A percentile compares a stretch with the other conserved stretches of the same genome.
Conservation (phyloP, 148 eudicot genomes). For the Linanthus parryae region DNA sequence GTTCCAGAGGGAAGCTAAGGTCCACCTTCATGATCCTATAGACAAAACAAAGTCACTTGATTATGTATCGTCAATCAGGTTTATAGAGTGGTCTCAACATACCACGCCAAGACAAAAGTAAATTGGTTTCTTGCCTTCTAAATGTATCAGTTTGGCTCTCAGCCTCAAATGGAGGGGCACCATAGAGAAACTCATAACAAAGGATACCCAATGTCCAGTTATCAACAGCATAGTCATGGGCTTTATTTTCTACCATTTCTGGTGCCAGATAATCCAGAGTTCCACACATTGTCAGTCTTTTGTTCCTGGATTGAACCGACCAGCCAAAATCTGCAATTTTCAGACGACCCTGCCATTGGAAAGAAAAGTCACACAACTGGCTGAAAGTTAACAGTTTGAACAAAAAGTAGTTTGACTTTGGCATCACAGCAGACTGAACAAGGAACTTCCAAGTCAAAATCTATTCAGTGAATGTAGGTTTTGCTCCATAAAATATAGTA, state of each 20-base stretch:
- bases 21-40: constrained; percentile 74
- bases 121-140: constrained; percentile 32
- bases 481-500: too few species aligned
- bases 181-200: constrained; percentile 84
- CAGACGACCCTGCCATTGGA: constrained; percentile 56
- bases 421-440: too few species aligned
- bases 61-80: background rate
- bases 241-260: constrained; percentile 90
- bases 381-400: too few species aligned
- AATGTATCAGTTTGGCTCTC: constrained; percentile 77
- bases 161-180: constrained; percentile 88
- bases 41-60: background rate
- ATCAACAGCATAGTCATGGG: constrained; percentile 85
- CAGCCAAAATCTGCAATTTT: constrained; percentile 95
- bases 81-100: background rate
- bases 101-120: background rate
- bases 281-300: constrained; percentile 90
- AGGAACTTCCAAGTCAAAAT: too few species aligned
- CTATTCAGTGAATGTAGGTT: too few species aligned
- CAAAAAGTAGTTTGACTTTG: too few species aligned
- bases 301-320: constrained; percentile 79
- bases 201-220: constrained; percentile 87
- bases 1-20: constrained; percentile 61
- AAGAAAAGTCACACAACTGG: background rate
- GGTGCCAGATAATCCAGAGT: constrained; percentile 94